Percentiles rank a stretch among this genome's conserved stretches.
phyloP scores from a whole-genome alignment of 768 basidiomycete genomes.

The Kwoniella bestiolae region DNA sequence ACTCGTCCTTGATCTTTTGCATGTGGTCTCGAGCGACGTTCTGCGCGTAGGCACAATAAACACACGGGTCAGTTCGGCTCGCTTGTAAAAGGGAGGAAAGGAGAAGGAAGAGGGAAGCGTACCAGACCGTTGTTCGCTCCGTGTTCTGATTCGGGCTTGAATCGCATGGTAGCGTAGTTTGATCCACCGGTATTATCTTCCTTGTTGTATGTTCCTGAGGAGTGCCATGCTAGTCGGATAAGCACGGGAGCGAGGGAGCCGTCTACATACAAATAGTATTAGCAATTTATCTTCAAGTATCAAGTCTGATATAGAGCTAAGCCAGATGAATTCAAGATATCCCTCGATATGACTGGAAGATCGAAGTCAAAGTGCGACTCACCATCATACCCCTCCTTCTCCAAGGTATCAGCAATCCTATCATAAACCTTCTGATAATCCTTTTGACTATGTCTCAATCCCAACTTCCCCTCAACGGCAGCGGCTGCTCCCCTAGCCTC shows the following conservation, averaged over 20 bases:
- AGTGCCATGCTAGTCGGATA: constrained; percentile 90
- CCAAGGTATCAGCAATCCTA: constrained; percentile 74
- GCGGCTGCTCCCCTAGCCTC: constrained; percentile 68
- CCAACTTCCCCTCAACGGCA: constrained; percentile 62
- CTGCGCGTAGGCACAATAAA: constrained; percentile 22
- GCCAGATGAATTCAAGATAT: no score
- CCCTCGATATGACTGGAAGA: no score
- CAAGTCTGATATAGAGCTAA: no score
- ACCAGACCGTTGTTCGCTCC: constrained; percentile 58
- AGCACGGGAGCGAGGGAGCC: constrained; percentile 70
- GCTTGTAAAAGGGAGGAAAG: constrained; percentile 5
- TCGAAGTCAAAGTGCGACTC: no score
- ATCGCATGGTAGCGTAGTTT: constrained; percentile 99
- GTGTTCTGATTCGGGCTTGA: constrained; percentile 83
- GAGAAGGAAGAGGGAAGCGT: constrained; percentile 18
- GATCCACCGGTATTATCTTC: constrained; percentile 62
- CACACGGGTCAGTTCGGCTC: no score
- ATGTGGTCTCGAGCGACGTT: constrained; percentile 77
- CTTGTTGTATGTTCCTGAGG: constrained; percentile 85
- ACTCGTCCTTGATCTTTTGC: constrained; percentile 84
- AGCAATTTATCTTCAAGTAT: no score
- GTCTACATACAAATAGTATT: constrained; percentile 27
- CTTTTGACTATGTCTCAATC: constrained; percentile 72
- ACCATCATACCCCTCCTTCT: constrained; percentile 84
- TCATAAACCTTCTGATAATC: constrained; percentile 99